phyloP scores from a whole-genome alignment of 345 rosid genomes.

The Alliaria petiolata region DNA sequence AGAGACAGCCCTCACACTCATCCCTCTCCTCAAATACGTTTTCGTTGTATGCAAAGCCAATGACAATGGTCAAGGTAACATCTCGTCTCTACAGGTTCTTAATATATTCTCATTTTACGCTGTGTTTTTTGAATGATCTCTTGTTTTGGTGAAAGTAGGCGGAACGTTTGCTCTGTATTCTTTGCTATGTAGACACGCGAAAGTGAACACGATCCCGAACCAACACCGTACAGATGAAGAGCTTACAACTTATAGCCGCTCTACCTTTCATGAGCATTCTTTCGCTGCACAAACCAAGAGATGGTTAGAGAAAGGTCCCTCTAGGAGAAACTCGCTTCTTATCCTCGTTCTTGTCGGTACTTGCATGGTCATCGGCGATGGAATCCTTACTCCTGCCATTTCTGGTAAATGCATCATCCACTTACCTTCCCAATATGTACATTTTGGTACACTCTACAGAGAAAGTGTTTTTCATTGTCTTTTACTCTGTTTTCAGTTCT shows the following conservation, averaged over 20 bases:
- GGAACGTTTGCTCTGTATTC: constrained; percentile 97
- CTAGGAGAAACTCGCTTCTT: constrained; percentile 62
- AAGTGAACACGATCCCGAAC: constrained; percentile 79
- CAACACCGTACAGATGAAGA: constrained; percentile 94
- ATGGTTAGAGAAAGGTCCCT: constrained; percentile 66
- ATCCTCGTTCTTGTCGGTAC: constrained; percentile 87
- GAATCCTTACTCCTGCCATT: constrained; percentile 94
- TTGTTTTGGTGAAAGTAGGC: constrained; percentile 44
- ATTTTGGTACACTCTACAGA: background rate
- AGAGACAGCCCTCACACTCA: too few species aligned
- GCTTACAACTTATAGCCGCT: constrained; percentile 88
- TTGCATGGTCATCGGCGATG: constrained; percentile 95
- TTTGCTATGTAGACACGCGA: constrained; percentile 90
- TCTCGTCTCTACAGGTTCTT: background rate
- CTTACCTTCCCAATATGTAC: background rate
- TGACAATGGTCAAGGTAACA: constrained; percentile 66
- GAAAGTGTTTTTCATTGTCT: background rate
- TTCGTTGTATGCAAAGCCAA: constrained; percentile 70
- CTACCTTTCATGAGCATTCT: constrained; percentile 68
- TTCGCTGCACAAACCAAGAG: constrained; percentile 79
- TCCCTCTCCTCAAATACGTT: constrained; percentile 70
- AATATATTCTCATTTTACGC: background rate
- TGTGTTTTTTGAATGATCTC: background rate
- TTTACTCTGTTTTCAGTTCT: constrained; percentile 49
- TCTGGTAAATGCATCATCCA: constrained; percentile 50